These are phyloP conservation scores for Pholiota adiposa DNA, from an alignment of 1,284 basidiomycete genomes.

Conservation along the genomic window DNA sequence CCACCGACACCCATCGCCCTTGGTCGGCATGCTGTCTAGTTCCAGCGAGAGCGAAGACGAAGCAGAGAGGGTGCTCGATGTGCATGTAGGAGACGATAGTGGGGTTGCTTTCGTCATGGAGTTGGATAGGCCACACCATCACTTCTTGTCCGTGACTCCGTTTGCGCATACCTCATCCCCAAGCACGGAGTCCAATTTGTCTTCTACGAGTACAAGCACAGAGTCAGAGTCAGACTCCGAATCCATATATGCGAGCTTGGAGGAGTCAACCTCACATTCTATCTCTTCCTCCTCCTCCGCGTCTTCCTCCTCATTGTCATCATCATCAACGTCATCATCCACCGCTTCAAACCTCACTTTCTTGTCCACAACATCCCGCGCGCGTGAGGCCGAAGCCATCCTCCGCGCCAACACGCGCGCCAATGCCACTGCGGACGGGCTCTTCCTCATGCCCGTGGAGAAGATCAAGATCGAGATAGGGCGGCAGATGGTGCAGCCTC, in stretches of 20 bases:
- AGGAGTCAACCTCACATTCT: background rate
- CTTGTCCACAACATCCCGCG: background rate
- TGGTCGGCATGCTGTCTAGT: background rate
- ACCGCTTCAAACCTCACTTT: background rate
- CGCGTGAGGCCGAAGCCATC: background rate
- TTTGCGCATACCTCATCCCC: background rate
- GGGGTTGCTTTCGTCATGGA: background rate
- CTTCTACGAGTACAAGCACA: background rate
- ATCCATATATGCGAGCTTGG: background rate
- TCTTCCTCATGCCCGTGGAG: conserved; percentile 6
- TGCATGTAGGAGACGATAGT: background rate
- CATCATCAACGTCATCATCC: background rate
- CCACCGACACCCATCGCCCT: conserved; percentile 12
- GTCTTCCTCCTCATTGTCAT: background rate
- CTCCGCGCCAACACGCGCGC: conserved; percentile 20
- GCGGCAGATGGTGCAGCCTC: conserved; percentile 11
- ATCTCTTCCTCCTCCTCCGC: background rate
- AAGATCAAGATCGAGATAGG: conserved; percentile 22
- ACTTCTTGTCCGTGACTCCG: background rate
- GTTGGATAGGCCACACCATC: too few relatives aligned
- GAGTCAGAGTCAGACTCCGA: background rate
- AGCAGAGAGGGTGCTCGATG: too few relatives aligned
- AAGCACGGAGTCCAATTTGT: background rate
- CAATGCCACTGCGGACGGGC: conserved; percentile 7
- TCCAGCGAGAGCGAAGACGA: background rate